These are phyloP conservation scores for Spirogloea muscicola DNA, from an alignment of 139 green algal genomes.

Conservation along the genomic window DNA sequence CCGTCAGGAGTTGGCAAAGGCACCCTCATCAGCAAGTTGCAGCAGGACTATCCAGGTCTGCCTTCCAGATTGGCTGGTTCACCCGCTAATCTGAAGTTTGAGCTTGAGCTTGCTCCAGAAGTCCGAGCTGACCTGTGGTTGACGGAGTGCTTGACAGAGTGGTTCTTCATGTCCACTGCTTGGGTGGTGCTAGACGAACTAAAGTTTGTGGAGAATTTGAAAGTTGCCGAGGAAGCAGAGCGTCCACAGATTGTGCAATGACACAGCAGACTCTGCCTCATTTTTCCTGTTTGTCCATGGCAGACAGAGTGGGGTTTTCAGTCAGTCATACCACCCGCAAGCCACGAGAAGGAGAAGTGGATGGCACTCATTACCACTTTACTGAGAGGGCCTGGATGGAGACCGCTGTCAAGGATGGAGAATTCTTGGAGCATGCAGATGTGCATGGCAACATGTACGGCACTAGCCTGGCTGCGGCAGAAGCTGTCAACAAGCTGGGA, in stretches of 20 bases:
- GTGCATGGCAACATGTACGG: conserved; percentile 59
- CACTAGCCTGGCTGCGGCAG: conserved; percentile 48
- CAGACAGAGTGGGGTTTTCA: conserved; percentile 51
- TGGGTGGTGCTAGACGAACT: no score
- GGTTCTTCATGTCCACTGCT: no score
- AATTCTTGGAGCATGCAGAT: conserved; percentile 55
- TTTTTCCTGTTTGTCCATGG: no score
- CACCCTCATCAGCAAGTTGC: conserved; percentile 51
- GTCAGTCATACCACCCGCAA: conserved; percentile 54
- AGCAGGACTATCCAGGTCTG: conserved; percentile 45
- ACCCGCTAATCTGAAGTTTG: no score
- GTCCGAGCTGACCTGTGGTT: no score
- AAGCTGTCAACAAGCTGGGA: conserved; percentile 36
- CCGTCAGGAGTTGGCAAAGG: conserved; percentile 57
- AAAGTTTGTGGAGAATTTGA: no score
- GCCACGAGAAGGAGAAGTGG: conserved; percentile 49
- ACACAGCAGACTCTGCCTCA: no score
- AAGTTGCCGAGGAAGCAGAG: no score
- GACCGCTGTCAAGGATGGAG: conserved; percentile 31
- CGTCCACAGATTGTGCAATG: no score
- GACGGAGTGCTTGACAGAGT: no score
- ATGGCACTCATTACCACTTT: conserved; percentile 58
- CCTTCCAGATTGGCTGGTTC: no score
- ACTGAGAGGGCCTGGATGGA: conserved; percentile 34
- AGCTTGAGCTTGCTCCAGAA: no score